phyloP scores from a whole-genome alignment of 1,284 basidiomycete species.

The Crepidotus sp. region DNA sequence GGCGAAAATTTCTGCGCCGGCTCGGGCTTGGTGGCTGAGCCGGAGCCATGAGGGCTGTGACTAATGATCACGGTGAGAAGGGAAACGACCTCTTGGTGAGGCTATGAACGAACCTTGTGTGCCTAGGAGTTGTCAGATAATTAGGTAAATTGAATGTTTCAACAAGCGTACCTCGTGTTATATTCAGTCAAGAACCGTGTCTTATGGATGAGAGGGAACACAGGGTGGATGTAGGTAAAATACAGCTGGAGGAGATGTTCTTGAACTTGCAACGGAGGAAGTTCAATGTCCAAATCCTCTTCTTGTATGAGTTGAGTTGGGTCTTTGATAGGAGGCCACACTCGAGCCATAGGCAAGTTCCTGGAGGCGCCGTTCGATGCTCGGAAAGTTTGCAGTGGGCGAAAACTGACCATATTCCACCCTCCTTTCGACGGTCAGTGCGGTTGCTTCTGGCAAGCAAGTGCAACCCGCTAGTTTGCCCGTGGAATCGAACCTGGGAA shows the following conservation, averaged over 20 bases:
- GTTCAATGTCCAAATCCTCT: conserved; percentile 34
- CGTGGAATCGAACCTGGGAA: conserved; percentile 63
- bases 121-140: conserved; percentile 10
- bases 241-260: conserved; percentile 64
- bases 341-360: conserved; percentile 67
- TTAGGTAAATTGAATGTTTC: background rate
- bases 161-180: conserved; percentile 35
- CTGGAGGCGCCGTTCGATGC: conserved; percentile 28
- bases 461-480: conserved; percentile 67
- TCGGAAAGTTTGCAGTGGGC: conserved; percentile 1
- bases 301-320: conserved; percentile 33
- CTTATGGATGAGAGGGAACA: conserved; percentile 70
- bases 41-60: conserved; percentile 10
- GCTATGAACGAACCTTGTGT: conserved; percentile 5
- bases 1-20: conserved; percentile 58
- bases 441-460: conserved; percentile 59
- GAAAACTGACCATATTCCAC: conserved; percentile 59
- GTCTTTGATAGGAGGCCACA: conserved; percentile 55
- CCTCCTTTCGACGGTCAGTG: conserved; percentile 58
- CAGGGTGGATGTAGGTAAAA: conserved; percentile 74
- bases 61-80: background rate
- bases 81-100: background rate
- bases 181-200: conserved; percentile 61
- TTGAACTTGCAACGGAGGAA: conserved; percentile 55
- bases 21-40: conserved; percentile 33